Percentiles rank a stretch among this genome's conserved stretches.
phyloP scores from a whole-genome alignment of 2,329 filamentous ascomycete genomes.

The Graphium sp. region DNA sequence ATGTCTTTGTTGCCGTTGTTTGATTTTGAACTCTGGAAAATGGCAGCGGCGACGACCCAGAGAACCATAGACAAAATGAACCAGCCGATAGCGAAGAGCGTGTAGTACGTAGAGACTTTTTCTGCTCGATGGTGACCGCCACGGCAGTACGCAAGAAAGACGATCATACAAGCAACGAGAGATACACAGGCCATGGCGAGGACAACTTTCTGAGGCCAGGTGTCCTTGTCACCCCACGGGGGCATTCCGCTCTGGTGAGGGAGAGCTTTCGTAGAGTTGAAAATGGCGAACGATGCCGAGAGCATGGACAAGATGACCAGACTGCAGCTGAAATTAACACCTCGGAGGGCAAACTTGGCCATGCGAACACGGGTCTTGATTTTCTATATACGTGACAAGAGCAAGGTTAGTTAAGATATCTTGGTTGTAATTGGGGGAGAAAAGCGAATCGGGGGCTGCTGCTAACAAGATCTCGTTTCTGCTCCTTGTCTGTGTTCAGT shows the following conservation, averaged over 20 bases:
- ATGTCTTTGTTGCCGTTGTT: conserved; percentile 65
- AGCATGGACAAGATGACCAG: conserved; percentile 88
- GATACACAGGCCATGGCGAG: conserved; percentile 68
- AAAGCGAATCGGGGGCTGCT: neutral
- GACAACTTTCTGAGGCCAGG: conserved; percentile 81
- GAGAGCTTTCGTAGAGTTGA: conserved; percentile 69
- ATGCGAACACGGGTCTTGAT: conserved; percentile 81
- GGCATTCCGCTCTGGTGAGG: conserved; percentile 65
- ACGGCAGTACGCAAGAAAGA: conserved; percentile 76
- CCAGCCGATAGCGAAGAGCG: conserved; percentile 80
- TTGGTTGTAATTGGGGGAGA: neutral
- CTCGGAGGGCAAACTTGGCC: conserved; percentile 87
- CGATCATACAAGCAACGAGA: conserved; percentile 57
- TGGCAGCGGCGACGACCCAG: conserved; percentile 74
- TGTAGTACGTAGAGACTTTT: conserved; percentile 91
- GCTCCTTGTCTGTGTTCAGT: conserved; percentile 64
- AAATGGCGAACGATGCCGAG: conserved; percentile 75
- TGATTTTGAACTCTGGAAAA: conserved; percentile 65
- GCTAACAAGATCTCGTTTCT: conserved; percentile 75
- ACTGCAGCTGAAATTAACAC: conserved; percentile 93
- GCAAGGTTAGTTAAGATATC: neutral
- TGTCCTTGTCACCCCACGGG: conserved; percentile 69
- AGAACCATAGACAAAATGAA: conserved; percentile 87
- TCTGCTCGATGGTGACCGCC: conserved; percentile 80
- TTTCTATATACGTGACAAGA: conserved; percentile 43